A percentile compares a stretch with the other conserved stretches of the same genome.
Conservation (phyloP, 2,329 filamentous ascomycete species). For the Penicillium capsulatum region DNA sequence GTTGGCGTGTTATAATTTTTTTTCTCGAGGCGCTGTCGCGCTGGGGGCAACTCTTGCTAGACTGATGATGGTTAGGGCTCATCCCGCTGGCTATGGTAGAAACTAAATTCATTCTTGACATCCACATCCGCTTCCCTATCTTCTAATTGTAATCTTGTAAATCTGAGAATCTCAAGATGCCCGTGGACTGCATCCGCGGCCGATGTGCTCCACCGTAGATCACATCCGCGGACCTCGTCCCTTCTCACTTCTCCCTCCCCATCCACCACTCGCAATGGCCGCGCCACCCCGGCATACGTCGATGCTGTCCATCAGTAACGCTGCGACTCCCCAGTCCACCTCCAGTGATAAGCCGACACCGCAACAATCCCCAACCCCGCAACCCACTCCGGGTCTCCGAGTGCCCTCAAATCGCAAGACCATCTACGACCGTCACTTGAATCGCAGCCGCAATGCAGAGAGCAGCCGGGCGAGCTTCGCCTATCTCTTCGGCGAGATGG, state of each 20-base stretch:
- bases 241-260: neutral
- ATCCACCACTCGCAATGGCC: conserved; percentile 25
- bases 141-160: no score
- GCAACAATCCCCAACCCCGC: conserved; percentile 47
- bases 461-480: conserved; percentile 91
- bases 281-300: conserved; percentile 29
- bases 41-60: no score
- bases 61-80: no score
- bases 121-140: no score
- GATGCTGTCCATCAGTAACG: conserved; percentile 33
- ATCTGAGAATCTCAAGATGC: no score
- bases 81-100: no score
- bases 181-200: conserved; percentile 17
- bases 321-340: conserved; percentile 18
- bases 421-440: conserved; percentile 94
- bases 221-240: conserved; percentile 8
- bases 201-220: conserved; percentile 27
- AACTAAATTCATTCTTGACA: no score
- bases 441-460: conserved; percentile 82
- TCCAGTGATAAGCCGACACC: conserved; percentile 25
- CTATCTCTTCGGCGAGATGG: conserved; percentile 95
- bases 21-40: no score
- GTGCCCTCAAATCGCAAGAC: conserved; percentile 93
- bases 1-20: no score
- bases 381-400: conserved; percentile 59